Evolutionary conservation across 345 rosid genomes (phyloP).

Genomic region (Gossypium herbaceum): DNA sequence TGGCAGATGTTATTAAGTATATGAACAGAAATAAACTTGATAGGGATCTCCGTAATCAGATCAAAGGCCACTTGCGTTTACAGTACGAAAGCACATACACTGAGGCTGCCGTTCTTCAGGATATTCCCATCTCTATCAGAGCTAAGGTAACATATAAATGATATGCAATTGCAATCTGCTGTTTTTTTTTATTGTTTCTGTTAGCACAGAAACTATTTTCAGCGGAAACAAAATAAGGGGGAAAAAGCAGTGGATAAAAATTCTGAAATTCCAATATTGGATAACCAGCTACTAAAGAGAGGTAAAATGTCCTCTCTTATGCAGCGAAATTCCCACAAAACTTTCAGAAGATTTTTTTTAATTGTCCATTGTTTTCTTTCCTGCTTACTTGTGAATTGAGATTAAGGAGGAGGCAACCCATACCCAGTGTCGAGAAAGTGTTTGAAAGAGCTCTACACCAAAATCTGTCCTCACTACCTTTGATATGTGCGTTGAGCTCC

Average conservation of each 20-base stretch:
- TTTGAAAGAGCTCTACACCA: background rate
- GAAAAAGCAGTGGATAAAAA: no score
- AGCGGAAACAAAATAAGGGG: background rate
- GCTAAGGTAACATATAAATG: slow-evolving; percentile 56
- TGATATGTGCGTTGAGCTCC: background rate
- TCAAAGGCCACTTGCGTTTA: slow-evolving; percentile 69
- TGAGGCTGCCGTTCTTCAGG: slow-evolving; percentile 74
- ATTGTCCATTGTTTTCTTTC: background rate
- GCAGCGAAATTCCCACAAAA: background rate
- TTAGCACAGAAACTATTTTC: background rate
- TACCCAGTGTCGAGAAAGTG: background rate
- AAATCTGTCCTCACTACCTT: background rate
- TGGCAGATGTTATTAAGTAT: slow-evolving; percentile 77
- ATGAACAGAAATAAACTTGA: slow-evolving; percentile 84
- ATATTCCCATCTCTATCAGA: slow-evolving; percentile 83
- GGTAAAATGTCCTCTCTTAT: background rate
- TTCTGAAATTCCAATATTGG: no score
- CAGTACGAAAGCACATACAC: slow-evolving; percentile 86
- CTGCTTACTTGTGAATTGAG: background rate
- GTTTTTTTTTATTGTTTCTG: background rate
- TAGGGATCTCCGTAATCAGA: slow-evolving; percentile 62
- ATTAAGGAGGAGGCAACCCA: background rate
- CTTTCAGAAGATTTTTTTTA: background rate
- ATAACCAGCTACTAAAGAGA: background rate
- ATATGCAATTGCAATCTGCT: background rate